Percentiles rank a stretch among this genome's conserved stretches.
Conservation (phyloP, 495 filamentous ascomycete genomes). For the Chaetomium fimeti region DNA sequence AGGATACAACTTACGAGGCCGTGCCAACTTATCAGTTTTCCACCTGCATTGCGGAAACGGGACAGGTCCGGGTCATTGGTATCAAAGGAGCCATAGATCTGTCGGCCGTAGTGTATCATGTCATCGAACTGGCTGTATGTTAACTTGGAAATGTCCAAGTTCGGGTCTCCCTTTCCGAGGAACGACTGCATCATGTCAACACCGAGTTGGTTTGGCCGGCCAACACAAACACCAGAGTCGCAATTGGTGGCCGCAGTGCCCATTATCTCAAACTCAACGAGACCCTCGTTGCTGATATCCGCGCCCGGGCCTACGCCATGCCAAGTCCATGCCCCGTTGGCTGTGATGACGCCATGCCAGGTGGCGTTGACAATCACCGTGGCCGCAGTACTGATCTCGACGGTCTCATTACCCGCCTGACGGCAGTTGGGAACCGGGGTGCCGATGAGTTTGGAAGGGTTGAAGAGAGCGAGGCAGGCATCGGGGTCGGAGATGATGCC, state of each 20-base stretch:
- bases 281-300: constrained; percentile 16
- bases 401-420: constrained; percentile 9
- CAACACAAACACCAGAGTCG: constrained; percentile 21
- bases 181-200: constrained; percentile 24
- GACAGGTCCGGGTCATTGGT: constrained; percentile 43
- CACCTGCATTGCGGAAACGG: constrained; percentile 39
- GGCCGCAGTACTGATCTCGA: constrained; percentile 24
- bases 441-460: constrained; percentile 32
- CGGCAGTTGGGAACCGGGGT: constrained; percentile 21
- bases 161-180: constrained; percentile 30
- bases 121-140: constrained; percentile 29
- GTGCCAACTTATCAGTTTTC: constrained; percentile 51
- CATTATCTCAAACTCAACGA: neutral
- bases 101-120: constrained; percentile 30
- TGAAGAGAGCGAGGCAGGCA: constrained; percentile 26
- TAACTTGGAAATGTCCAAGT: constrained; percentile 19
- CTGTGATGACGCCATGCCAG: constrained; percentile 27
- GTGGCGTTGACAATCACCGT: constrained; percentile 33
- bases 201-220: constrained; percentile 7
- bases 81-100: constrained; percentile 27
- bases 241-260: constrained; percentile 31
- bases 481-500: constrained; percentile 34
- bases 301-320: constrained; percentile 18
- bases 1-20: constrained; percentile 42
- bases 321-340: constrained; percentile 29